Conservation (phyloP, 1,139 yeast species). For the Citeromyces hawaiiensis region DNA sequence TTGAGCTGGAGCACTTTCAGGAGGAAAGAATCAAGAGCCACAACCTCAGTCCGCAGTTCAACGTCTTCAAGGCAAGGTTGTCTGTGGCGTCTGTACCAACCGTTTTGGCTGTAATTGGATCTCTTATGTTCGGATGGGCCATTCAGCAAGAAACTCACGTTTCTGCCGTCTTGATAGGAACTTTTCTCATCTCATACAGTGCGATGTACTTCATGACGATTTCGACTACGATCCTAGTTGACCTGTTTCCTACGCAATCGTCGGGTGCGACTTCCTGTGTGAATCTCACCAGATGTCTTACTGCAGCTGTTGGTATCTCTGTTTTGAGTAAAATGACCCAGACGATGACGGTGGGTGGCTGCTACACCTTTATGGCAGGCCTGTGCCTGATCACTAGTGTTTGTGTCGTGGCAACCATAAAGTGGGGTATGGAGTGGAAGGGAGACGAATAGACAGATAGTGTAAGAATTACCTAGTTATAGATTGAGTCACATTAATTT, state of each 20-base stretch:
- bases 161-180: slow-evolving; percentile 41
- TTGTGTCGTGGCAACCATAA: not conserved
- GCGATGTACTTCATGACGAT: slow-evolving; percentile 36
- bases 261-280: slow-evolving; percentile 51
- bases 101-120: slow-evolving; percentile 18
- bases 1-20: slow-evolving; percentile 2
- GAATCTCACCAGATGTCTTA: slow-evolving; percentile 45
- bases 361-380: slow-evolving; percentile 43
- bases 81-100: slow-evolving; percentile 2
- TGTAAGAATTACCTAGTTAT: too few relatives aligned
- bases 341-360: slow-evolving; percentile 45
- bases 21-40: not conserved
- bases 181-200: slow-evolving; percentile 39
- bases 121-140: slow-evolving; percentile 62
- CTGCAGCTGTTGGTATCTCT: slow-evolving; percentile 52
- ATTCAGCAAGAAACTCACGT: slow-evolving; percentile 31
- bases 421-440: slow-evolving; percentile 1
- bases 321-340: slow-evolving; percentile 42
- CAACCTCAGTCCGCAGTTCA: slow-evolving; percentile 3
- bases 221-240: slow-evolving; percentile 44
- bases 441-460: not conserved
- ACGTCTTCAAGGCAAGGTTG: slow-evolving; percentile 3
- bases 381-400: slow-evolving; percentile 9
- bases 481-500: not conserved
- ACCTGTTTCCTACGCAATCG: slow-evolving; percentile 41